Evolutionary conservation across 2,329 filamentous ascomycete species (phyloP).

Genomic region (Sporothrix variecibatus): DNA sequence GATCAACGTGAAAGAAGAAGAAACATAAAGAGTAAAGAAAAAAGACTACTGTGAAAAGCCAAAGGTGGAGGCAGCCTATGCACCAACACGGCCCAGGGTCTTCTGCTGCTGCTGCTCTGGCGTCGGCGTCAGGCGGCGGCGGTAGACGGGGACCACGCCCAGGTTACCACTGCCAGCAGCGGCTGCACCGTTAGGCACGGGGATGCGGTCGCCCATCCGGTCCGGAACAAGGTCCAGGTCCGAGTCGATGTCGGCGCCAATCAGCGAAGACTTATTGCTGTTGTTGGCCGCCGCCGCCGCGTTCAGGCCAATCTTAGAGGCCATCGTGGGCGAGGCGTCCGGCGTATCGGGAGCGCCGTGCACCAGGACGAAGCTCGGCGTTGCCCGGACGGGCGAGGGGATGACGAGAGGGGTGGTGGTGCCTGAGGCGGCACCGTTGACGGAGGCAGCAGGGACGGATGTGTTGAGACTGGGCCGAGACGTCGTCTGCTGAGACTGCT

Average conservation of each 20-base stretch:
- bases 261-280: neutral
- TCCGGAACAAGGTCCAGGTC: constrained; percentile 62
- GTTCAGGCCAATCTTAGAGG: constrained; percentile 39
- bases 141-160: constrained; percentile 29
- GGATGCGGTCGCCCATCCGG: constrained; percentile 61
- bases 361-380: constrained; percentile 34
- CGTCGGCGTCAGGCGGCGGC: constrained; percentile 49
- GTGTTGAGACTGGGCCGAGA: constrained; percentile 22
- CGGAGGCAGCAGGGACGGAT: constrained; percentile 25
- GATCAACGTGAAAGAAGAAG: neutral
- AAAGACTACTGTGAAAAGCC: neutral
- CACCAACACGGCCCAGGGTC: constrained; percentile 29
- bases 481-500: constrained; percentile 39
- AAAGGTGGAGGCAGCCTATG: neutral
- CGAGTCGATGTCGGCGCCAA: constrained; percentile 33
- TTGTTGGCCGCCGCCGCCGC: neutral
- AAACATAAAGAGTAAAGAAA: neutral
- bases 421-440: constrained; percentile 31
- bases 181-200: constrained; percentile 42
- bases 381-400: constrained; percentile 27
- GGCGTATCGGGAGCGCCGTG: constrained; percentile 42
- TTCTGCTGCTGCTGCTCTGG: constrained; percentile 46
- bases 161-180: constrained; percentile 15
- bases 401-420: constrained; percentile 28
- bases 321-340: constrained; percentile 50